Evolutionary conservation across 2,329 filamentous ascomycete genomes (phyloP), one percentile per base, ranked within the genome.

Genomic region (Pseudogymnoascus sp.): DNA sequence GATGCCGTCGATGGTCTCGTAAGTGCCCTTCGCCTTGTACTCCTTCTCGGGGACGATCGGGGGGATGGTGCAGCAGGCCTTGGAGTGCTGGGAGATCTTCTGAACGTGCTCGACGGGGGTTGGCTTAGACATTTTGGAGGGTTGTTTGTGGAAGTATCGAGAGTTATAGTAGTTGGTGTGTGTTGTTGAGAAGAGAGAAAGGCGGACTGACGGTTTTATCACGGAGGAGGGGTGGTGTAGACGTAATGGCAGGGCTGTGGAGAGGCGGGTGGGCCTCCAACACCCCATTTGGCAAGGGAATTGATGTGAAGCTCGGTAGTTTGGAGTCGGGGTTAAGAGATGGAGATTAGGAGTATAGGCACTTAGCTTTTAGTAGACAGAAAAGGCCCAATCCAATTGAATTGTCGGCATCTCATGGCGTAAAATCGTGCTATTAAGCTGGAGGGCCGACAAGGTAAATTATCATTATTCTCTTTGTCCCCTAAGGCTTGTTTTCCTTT

Each of bases 1-100:
- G 68, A 78, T 77, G 56, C 78, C 80, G 33, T 77, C 81, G 61
- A 84, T 74, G 44, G 79, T 76, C 64, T 82, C 79, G 64, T 83
- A 86, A 53, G 71, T 73, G 63, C 83, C 83, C 74, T 82, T 82
- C 50, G 75, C 37, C 31, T 64, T 67, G 59, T 77, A 78, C 1
- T 69, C 70, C 44, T 71, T 66, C 4, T 70, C 59, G 7, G 71
- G 67, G 3, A 75, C 69, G 1, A 72, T 69, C 4, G 76, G 69
- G 1, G 76, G 69, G 31, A 70, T 68, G 1, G 68, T 70, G 35
- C 67, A 67, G 64, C 70, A 71, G 5, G 68, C 68, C 63, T 68
- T 68, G 61, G 59, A 61, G 19, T 61, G 59, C 19, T 24, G 16
- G 4, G 47, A 53, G 24, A 31, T 16, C 47, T 53, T 53, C n/a